Evolutionary conservation across 495 filamentous ascomycete species (phyloP).

Genomic region (Trichocladium antarcticum): DNA sequence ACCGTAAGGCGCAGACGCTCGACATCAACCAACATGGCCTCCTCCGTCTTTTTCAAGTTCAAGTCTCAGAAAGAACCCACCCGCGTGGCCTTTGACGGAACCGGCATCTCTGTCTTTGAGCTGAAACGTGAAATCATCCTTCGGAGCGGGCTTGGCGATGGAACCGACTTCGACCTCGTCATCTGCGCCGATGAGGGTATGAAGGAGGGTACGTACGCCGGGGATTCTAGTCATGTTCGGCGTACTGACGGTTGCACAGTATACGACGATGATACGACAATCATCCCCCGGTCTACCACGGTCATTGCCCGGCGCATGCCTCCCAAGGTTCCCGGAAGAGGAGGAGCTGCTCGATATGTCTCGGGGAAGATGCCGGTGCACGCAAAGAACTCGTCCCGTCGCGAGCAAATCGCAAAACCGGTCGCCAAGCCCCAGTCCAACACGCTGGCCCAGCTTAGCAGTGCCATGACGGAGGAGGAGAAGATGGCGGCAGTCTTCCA

Average conservation of each 20-base stretch:
- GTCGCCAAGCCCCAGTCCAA: conserved; percentile 44
- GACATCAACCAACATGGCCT: conserved; percentile 59
- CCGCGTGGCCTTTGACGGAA: conserved; percentile 92
- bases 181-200: conserved; percentile 78
- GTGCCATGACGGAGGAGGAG: conserved; percentile 77
- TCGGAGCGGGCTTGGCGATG: conserved; percentile 84
- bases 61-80: conserved; percentile 96
- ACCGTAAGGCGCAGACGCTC: conserved; percentile 4
- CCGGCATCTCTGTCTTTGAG: conserved; percentile 96
- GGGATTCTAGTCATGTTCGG: background rate
- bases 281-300: conserved; percentile 87
- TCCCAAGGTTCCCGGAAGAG: conserved; percentile 65
- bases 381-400: conserved; percentile 67
- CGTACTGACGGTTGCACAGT: conserved; percentile 43
- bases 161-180: conserved; percentile 89
- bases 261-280: conserved; percentile 92
- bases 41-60: conserved; percentile 99
- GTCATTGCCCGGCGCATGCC: conserved; percentile 85
- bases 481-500: conserved; percentile 82
- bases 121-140: conserved; percentile 96
- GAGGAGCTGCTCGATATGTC: conserved; percentile 88
- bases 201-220: conserved; percentile 63
- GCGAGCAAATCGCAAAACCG: conserved; percentile 47
- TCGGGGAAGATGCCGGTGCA: conserved; percentile 91
- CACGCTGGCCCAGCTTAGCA: conserved; percentile 50